These are phyloP conservation scores for Elaeis guineensis DNA, from an alignment of 176 grass and related monocot genomes.

Conservation along the genomic window DNA sequence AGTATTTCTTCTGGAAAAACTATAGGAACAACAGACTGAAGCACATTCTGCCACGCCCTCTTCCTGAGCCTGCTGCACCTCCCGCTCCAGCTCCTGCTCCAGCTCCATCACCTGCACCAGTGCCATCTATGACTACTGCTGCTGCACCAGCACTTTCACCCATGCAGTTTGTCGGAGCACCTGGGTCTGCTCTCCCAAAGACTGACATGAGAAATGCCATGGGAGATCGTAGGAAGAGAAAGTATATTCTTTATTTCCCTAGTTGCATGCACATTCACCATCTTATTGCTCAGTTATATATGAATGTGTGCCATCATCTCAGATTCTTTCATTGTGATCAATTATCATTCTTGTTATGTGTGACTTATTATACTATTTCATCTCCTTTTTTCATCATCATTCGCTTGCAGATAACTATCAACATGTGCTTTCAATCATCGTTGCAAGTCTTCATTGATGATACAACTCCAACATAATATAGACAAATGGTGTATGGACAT, in stretches of 20 bases:
- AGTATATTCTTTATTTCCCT: slow-evolving; percentile 32
- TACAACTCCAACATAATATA: too few species aligned
- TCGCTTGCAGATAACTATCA: too few species aligned
- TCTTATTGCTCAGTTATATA: too few species aligned
- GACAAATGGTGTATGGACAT: too few species aligned
- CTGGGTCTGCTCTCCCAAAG: slow-evolving; percentile 53
- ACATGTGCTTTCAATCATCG: too few species aligned
- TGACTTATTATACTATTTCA: too few species aligned
- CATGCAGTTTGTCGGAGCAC: slow-evolving; percentile 80
- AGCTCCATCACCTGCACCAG: slow-evolving; percentile 16
- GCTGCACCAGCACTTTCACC: slow-evolving; percentile 51
- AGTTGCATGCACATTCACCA: too few species aligned
- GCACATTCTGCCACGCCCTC: slow-evolving; percentile 84
- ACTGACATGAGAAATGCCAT: slow-evolving; percentile 69
- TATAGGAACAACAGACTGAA: slow-evolving; percentile 96
- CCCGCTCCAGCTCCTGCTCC: slow-evolving; percentile 26
- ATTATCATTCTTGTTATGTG: too few species aligned
- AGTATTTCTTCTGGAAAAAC: slow-evolving; percentile 99
- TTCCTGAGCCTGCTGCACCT: slow-evolving; percentile 53
- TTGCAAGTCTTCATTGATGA: too few species aligned
- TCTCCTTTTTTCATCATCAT: too few species aligned
- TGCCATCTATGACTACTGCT: slow-evolving; percentile 41
- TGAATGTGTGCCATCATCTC: background rate
- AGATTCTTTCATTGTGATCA: background rate
- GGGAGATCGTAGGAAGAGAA: slow-evolving; percentile 93